Percentiles rank a stretch among this genome's conserved stretches.
phyloP scores from a whole-genome alignment of 225 moss, liverwort and hornwort genomes.

The Pleurozium schreberi region DNA sequence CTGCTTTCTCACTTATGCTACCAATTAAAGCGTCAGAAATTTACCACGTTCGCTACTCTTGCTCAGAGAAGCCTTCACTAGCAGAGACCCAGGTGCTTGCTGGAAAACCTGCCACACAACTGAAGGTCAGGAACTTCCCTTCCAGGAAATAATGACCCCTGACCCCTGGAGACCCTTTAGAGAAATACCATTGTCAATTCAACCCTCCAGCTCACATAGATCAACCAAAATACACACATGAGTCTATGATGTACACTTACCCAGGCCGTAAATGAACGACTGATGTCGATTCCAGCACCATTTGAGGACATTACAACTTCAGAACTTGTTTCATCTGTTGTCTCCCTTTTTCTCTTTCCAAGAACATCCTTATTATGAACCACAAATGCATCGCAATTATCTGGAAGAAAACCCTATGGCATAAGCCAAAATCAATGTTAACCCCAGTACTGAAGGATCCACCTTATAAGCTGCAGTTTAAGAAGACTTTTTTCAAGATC shows the following conservation, averaged over 20 bases:
- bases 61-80: slow-evolving; percentile 57
- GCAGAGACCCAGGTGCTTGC: slow-evolving; percentile 80
- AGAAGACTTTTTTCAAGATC: neutral
- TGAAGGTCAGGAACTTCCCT: neutral
- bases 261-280: slow-evolving; percentile 43
- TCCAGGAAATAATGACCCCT: neutral
- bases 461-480: neutral
- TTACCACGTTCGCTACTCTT: slow-evolving; percentile 45
- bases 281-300: neutral
- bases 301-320: neutral
- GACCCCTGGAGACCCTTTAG: neutral
- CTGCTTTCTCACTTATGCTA: neutral
- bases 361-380: neutral
- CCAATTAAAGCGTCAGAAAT: neutral
- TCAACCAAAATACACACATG: neutral
- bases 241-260: slow-evolving; percentile 11
- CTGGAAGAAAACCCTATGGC: slow-evolving; percentile 23
- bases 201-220: neutral
- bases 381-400: neutral
- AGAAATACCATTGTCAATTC: neutral
- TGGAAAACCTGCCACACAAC: slow-evolving; percentile 68
- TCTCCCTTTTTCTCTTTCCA: slow-evolving; percentile 23
- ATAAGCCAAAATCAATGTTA: neutral
- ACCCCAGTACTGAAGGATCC: neutral
- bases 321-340: neutral